These are phyloP conservation scores for Eucalyptus pauciflora DNA, from an alignment of 345 rosid genomes.

Conservation along the genomic window DNA sequence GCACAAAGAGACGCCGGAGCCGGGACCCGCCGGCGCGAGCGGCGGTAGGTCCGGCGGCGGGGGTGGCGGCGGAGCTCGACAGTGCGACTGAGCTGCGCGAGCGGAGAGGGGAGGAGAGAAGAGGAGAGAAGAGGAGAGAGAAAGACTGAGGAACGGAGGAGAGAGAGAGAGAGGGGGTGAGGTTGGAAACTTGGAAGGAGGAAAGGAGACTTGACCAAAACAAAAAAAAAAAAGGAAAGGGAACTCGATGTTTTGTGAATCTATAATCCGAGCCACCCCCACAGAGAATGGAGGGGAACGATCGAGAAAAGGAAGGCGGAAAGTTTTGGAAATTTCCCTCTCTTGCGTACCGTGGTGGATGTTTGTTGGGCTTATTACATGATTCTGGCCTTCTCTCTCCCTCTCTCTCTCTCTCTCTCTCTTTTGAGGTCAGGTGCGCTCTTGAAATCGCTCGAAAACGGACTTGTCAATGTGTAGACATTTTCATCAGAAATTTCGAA, in stretches of 20 bases:
- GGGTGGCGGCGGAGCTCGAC: neutral
- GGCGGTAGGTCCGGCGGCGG: neutral
- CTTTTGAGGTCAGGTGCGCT: neutral
- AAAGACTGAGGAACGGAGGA: neutral
- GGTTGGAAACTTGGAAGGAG: neutral
- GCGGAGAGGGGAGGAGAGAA: neutral
- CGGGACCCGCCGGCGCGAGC: neutral
- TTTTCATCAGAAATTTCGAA: neutral
- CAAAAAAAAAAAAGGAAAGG: fast-evolving
- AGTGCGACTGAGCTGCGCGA: neutral
- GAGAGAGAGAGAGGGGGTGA: neutral
- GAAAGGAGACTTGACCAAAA: neutral
- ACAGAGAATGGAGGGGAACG: neutral
- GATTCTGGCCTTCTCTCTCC: no score
- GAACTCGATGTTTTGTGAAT: neutral
- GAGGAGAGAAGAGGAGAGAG: neutral
- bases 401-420: fast-evolving
- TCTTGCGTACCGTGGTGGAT: neutral
- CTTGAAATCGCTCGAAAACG: neutral
- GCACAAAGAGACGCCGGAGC: neutral
- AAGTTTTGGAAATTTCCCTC: neutral
- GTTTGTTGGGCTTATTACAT: neutral
- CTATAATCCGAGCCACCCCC: neutral
- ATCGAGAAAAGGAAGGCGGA: neutral
- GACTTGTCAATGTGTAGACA: neutral